Base-by-base conservation (phyloP, 495 filamentous ascomycete species). In the Astrocystis sublimbata region DNA sequence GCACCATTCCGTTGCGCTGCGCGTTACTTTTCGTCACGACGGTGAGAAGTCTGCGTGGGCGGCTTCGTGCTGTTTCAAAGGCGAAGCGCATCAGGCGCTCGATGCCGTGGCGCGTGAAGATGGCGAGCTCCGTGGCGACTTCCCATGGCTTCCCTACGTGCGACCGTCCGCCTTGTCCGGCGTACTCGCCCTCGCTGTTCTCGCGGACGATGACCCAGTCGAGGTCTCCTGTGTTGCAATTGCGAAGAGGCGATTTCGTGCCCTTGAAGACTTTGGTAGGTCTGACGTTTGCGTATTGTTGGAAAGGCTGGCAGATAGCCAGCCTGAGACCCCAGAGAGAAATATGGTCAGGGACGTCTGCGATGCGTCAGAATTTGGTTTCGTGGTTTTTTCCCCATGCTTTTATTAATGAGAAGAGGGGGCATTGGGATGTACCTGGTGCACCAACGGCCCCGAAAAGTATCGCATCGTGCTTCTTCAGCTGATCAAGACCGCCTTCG, bases 1-100 rank as follows among this genome's bases (percentile, higher is more conserved):
- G 70, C 24, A 85, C 83, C 79, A 85, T 78, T 0, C 83, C 83
- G 61, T 83, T 80, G 4, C 81, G 76, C 74, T 84, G 81, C 0
- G 83, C 83, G 68, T 85, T 85, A 52, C 79, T 83, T 73, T 85
- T 85, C 1, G 81, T 82, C 42, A 85, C 82, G 0, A 85, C 79
- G 19, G 82, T 84, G 62, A 85, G 55, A 10, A 76, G 71, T 69
- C 81, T 83, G 23, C 79, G 73, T 1, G 74, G 79, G 8, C 82
- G 73, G 53, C 72, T 72, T 57, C 68, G 73, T 0, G 82, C 82
- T 7, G 73, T 78, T 65, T 83, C 79, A 61, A 83, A 85, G 0
- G 79, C 82, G 54, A 84, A 84, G 0, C 80, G 79, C 75, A 84
- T 82, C 38, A 83, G 77, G 19, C 82, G 71, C 70, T 84, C 82